phyloP scores from a whole-genome alignment of 1,139 yeast genomes.

The Blastobotrys ciferrii region DNA sequence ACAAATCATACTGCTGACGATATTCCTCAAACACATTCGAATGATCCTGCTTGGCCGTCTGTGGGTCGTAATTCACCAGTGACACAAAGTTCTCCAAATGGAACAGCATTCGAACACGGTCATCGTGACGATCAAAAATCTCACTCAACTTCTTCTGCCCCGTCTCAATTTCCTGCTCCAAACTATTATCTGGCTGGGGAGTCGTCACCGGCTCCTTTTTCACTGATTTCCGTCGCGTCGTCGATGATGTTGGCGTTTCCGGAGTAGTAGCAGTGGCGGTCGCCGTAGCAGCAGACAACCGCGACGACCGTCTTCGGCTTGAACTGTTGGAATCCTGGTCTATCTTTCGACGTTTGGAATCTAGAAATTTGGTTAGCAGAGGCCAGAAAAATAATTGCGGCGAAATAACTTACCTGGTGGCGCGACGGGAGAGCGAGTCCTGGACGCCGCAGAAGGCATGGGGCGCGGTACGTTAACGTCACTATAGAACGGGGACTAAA shows the following conservation, averaged over 20 bases:
- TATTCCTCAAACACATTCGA: slow-evolving; percentile 40
- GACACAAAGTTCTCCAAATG: slow-evolving; percentile 61
- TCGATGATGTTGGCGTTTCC: slow-evolving; percentile 9
- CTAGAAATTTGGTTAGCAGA: slow-evolving; percentile 3
- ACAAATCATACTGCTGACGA: slow-evolving; percentile 36
- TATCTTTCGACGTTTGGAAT: slow-evolving; percentile 19
- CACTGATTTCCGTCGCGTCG: slow-evolving; percentile 5
- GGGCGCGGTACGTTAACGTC: background rate
- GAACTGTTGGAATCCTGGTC: slow-evolving; percentile 1
- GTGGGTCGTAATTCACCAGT: slow-evolving; percentile 59
- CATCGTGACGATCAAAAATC: slow-evolving; percentile 48
- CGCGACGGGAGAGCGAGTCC: slow-evolving; percentile 3
- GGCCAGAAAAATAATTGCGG: background rate
- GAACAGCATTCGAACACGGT: slow-evolving; percentile 48
- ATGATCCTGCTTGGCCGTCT: slow-evolving; percentile 46
- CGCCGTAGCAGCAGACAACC: background rate
- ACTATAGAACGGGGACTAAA: background rate
- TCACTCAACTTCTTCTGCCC: slow-evolving; percentile 26
- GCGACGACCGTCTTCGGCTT: slow-evolving; percentile 5
- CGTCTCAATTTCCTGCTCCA: slow-evolving; percentile 12
- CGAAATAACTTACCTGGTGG: slow-evolving; percentile 2
- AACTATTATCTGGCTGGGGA: slow-evolving; percentile 6
- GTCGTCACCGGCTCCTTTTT: background rate
- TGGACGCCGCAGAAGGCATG: slow-evolving; percentile 9
- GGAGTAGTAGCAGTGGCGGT: slow-evolving; percentile 9